phyloP scores from a whole-genome alignment of 2,329 filamentous ascomycete genomes.

The Aspergillus sp. region DNA sequence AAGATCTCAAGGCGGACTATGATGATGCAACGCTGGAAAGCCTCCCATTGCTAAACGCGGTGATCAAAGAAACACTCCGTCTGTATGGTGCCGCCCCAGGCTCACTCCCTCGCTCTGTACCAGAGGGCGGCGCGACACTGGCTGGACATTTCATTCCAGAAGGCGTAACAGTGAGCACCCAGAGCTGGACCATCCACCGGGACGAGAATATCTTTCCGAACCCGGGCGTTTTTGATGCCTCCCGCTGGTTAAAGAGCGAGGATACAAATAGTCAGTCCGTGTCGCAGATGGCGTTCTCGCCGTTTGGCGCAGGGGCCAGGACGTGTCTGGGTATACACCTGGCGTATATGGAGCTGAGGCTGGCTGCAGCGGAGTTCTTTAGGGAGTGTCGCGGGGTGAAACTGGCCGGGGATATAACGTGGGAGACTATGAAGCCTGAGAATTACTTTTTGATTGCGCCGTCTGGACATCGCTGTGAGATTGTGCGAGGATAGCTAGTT shows the following conservation, averaged over 20 bases:
- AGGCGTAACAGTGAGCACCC: constrained; percentile 52
- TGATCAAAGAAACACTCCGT: constrained; percentile 60
- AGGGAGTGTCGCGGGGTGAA: constrained; percentile 26
- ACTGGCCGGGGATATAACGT: constrained; percentile 1
- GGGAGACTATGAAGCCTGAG: constrained; percentile 41
- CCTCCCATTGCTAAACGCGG: constrained; percentile 55
- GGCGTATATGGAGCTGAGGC: constrained; percentile 57
- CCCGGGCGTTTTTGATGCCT: constrained; percentile 51
- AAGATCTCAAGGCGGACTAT: constrained; percentile 33
- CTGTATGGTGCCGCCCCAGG: constrained; percentile 59
- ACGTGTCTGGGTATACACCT: constrained; percentile 70
- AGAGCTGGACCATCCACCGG: constrained; percentile 55
- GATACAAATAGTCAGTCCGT: constrained; percentile 15
- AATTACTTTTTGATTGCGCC: constrained; percentile 47
- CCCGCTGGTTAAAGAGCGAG: constrained; percentile 50
- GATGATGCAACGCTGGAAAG: constrained; percentile 48
- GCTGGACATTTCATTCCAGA: constrained; percentile 47
- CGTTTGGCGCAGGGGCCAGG: constrained; percentile 65
- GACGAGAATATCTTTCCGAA: constrained; percentile 50
- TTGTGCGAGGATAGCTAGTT: constrained; percentile 13
- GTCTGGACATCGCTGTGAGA: constrained; percentile 40
- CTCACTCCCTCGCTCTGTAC: constrained; percentile 54
- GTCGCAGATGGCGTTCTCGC: constrained; percentile 58
- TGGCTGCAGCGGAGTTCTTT: constrained; percentile 53
- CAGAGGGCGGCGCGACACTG: constrained; percentile 43